Evolutionary conservation across 495 filamentous ascomycete species (phyloP), one percentile per base, ranked within the genome.

Genomic region (Tuber melanosporum): DNA sequence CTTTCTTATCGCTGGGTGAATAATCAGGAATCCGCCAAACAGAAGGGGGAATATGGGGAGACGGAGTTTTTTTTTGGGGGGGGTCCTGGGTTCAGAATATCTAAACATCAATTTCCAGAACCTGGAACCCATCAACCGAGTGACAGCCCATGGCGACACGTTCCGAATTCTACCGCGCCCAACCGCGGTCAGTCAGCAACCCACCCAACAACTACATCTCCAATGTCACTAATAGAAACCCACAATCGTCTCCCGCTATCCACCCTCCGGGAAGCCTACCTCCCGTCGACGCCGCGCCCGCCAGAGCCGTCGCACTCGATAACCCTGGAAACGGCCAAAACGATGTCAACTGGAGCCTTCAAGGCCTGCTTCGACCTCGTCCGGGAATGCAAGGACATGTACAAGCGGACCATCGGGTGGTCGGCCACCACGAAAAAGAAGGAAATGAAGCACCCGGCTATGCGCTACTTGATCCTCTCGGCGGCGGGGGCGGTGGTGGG

Each of bases 371-470:
- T 90, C 81, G 76, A 86, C 62, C 86, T 93, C 3, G 84, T 93
- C 72, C 84, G 87, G 71, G 76, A 77, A 12, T 91, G 90, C 0
- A 90, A 32, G 39, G 69, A 44, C 22, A 80, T 73, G 77, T 93
- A 93, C 81, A 84, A 85, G 43, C 76, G 82, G 9, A 90, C 89
- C 0, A 78, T 80, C 6, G 89, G 91, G 32, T 93, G 91, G 91
- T 87, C 87, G 2, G 85, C 88, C 0, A 70, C 78, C 3, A 86
- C 85, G 45, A 93, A 93, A 83, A 82, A 80, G 41, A 85, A 85
- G 77, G 91, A 93, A 83, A 92, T 93, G 91, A 83, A 79, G 57
- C 81, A 91, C 22, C 85, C 85, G 3, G 88, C 88, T 74, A 86
- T 90, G 86, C 85, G 86, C 70, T 89, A 87, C 76, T 74, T 89